These are phyloP conservation scores for Paracorniculantispora psalliotae DNA, from an alignment of 2,329 filamentous ascomycete genomes.

Conservation along the genomic window DNA sequence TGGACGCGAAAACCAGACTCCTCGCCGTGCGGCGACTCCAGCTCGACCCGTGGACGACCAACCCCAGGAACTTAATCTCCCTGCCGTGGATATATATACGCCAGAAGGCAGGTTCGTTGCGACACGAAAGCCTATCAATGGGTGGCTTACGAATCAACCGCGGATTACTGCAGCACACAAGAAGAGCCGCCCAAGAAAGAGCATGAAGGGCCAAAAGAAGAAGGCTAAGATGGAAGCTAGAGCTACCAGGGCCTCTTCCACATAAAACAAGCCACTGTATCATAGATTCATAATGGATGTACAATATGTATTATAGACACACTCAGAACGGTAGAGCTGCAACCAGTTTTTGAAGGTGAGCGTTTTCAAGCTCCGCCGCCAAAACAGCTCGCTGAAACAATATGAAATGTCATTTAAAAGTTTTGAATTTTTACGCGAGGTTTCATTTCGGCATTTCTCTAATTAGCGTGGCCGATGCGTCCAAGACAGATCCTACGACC, in stretches of 20 bases:
- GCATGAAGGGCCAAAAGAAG: conserved; percentile 61
- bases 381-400: no score
- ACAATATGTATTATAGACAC: background rate
- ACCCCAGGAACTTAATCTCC: conserved; percentile 13
- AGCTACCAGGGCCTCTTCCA: conserved; percentile 15
- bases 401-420: no score
- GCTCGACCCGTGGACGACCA: conserved; percentile 12
- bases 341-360: no score
- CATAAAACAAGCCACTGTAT: background rate
- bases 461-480: no score
- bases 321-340: no score
- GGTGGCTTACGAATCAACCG: conserved; percentile 60
- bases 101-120: conserved; percentile 80
- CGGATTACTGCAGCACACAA: conserved; percentile 43
- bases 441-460: no score
- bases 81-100: conserved; percentile 70
- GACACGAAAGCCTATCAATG: conserved; percentile 62
- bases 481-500: no score
- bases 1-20: background rate
- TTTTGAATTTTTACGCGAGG: no score
- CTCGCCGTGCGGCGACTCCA: background rate
- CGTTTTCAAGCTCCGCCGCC: no score
- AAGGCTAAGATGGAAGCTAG: conserved; percentile 27
- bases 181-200: conserved; percentile 56
- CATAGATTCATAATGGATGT: background rate